These are phyloP conservation scores for Chondrostereum purpureum DNA, from an alignment of 1,284 basidiomycete genomes.

Conservation along the genomic window DNA sequence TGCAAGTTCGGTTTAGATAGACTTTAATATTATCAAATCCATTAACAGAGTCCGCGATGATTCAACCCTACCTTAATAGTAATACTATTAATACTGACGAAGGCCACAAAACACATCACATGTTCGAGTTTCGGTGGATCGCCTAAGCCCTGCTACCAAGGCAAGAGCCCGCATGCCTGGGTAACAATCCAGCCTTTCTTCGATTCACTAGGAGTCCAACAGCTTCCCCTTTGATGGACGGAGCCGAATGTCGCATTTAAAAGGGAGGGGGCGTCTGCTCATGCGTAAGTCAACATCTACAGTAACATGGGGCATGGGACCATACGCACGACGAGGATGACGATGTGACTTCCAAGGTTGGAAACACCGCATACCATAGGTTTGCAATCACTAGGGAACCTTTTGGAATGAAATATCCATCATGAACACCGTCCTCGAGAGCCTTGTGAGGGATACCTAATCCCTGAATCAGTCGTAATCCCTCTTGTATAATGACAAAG, in stretches of 20 bases:
- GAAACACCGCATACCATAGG: slow-evolving; percentile 23
- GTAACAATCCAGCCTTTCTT: no score
- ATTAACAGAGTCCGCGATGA: no score
- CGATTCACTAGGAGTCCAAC: no score
- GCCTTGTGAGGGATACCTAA: slow-evolving; percentile 17
- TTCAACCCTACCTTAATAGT: no score
- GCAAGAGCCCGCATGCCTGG: no score
- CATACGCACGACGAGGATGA: not conserved
- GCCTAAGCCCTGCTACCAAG: no score
- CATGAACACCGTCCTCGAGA: slow-evolving; percentile 23
- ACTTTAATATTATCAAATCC: no score
- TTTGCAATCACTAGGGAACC: slow-evolving; percentile 31
- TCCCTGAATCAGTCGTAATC: not conserved
- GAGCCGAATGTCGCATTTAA: not conserved
- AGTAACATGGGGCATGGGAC: no score
- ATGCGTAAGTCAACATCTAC: not conserved
- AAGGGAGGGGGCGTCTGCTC: not conserved
- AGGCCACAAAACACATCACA: no score
- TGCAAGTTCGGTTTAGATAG: no score
- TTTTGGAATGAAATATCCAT: slow-evolving; percentile 34
- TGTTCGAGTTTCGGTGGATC: no score
- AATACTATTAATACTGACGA: no score
- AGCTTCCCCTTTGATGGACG: not conserved
- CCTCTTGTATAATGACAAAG: not conserved
- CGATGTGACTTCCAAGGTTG: not conserved